Base-by-base conservation (phyloP, 2,329 filamentous ascomycete species). In the Penicillium crustosum region DNA sequence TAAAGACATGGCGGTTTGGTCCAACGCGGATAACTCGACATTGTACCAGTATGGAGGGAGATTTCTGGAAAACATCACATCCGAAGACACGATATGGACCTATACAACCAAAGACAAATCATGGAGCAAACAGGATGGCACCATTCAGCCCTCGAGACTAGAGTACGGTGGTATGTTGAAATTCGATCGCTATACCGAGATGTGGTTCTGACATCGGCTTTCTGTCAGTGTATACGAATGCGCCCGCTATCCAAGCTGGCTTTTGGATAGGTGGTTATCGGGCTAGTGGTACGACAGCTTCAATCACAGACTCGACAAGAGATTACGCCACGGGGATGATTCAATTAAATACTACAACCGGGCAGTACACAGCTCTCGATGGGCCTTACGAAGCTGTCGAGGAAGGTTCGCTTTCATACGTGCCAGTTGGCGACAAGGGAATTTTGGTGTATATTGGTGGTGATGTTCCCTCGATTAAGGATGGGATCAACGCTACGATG, bases 401-500 rank as follows among this genome's bases (percentile, higher is more conserved):
- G 17, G 44, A 59, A 38, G 56, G 61, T 3, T 59, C 61, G 1
- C 50, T 62, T 12, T 50, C 59, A 29, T 62, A 57, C 38, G 35
- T 62, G 27, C 60, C 60, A 4, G 35, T 54, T 33, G 52, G 58
- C 4, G 42, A 51, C 13, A 36, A 23, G 38, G 61, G 61, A 13
- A 50, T 57, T 19, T 36, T 64, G 39, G 44, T 63, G n/a, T 64
- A 54, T 35, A 43, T 64, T 19, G 62, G 62, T 38, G 62, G 62
- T 12, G 61, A 64, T 36, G 55, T 61, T 13, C 62, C 62, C 2
- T 63, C 62, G 5, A 50, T 53, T n/a, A 27, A 36, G 17, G 50
- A 53, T 27, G 55, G 61, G 12, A 55, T 57, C 33, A 57, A 64
- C 33, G 49, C 55, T n/a, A 56, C 49, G 19, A 42, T 58, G 19